Conservation (phyloP, 2,329 filamentous ascomycete species). For the Penicillium sp. region DNA sequence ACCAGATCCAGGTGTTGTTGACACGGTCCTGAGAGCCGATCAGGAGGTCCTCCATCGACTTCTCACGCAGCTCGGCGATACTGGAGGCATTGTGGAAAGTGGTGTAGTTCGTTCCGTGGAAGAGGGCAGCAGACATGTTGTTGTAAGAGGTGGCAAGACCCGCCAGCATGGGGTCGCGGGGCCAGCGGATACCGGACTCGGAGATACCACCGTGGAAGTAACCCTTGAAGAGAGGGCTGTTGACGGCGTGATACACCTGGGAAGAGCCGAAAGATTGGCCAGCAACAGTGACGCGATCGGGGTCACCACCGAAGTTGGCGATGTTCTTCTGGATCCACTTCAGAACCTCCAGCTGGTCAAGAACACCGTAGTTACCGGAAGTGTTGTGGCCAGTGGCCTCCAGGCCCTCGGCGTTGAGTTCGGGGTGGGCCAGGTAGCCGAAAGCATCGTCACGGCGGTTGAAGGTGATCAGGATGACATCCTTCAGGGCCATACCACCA, state of each 20-base stretch:
- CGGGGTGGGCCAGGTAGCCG: slow-evolving; percentile 27
- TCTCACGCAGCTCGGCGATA: slow-evolving; percentile 23
- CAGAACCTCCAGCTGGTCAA: slow-evolving; percentile 56
- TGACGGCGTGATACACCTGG: slow-evolving; percentile 32
- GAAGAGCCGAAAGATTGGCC: slow-evolving; percentile 33
- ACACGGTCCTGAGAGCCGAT: slow-evolving; percentile 27
- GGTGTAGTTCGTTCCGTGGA: slow-evolving; percentile 28
- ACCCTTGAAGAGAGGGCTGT: slow-evolving; percentile 30
- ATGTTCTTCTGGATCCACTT: slow-evolving; percentile 29
- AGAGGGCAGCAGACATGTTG: slow-evolving; percentile 27
- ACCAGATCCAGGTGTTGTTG: slow-evolving; percentile 25
- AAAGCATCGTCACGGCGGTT: slow-evolving; percentile 30
- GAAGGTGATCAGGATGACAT: slow-evolving; percentile 31
- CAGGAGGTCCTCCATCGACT: slow-evolving; percentile 26
- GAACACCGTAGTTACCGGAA: slow-evolving; percentile 41
- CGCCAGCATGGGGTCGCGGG: slow-evolving; percentile 29
- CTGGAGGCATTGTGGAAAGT: slow-evolving; percentile 24
- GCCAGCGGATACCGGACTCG: slow-evolving; percentile 31
- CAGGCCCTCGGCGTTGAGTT: slow-evolving; percentile 26
- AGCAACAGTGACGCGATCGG: slow-evolving; percentile 47
- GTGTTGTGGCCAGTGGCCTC: slow-evolving; percentile 23
- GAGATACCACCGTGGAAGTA: slow-evolving; percentile 34
- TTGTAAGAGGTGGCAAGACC: slow-evolving; percentile 32
- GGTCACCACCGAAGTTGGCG: slow-evolving; percentile 11
- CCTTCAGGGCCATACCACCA: slow-evolving; percentile 30